Conservation (phyloP, 2,329 filamentous ascomycete species). For the Ophiostoma novo-ulmi region DNA sequence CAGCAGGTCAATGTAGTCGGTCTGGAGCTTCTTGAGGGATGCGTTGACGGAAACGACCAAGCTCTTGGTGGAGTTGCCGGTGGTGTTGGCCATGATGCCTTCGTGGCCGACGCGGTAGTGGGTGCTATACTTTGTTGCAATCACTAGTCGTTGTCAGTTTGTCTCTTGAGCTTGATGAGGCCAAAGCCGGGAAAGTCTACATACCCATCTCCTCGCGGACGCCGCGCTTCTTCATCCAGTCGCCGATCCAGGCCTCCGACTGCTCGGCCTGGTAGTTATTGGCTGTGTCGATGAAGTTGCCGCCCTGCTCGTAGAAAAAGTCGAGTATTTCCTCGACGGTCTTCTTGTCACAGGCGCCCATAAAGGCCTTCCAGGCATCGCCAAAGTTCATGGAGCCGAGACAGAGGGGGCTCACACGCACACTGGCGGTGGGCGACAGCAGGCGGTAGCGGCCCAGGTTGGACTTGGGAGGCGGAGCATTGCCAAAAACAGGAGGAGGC, state of each 20-base stretch:
- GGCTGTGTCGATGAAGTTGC: slow-evolving; percentile 69
- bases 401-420: slow-evolving; percentile 62
- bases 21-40: slow-evolving; percentile 58
- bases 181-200: neutral
- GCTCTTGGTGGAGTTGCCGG: slow-evolving; percentile 59
- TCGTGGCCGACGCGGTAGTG: slow-evolving; percentile 44
- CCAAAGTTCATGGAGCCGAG: slow-evolving; percentile 64
- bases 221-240: slow-evolving; percentile 63
- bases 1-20: slow-evolving; percentile 62
- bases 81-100: slow-evolving; percentile 47
- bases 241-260: slow-evolving; percentile 62
- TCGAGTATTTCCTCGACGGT: slow-evolving; percentile 61
- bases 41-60: slow-evolving; percentile 50
- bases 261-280: slow-evolving; percentile 62
- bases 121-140: slow-evolving; percentile 65
- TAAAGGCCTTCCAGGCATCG: slow-evolving; percentile 48
- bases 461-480: slow-evolving; percentile 50
- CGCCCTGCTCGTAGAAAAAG: slow-evolving; percentile 55
- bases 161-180: too few relatives aligned
- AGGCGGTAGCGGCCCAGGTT: slow-evolving; percentile 61
- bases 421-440: slow-evolving; percentile 58
- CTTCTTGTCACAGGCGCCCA: slow-evolving; percentile 62
- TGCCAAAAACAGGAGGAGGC: slow-evolving; percentile 31
- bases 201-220: slow-evolving; percentile 56
- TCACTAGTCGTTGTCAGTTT: slow-evolving; percentile 38